Conservation (phyloP, 257 asterid genomes). For the Solanum chilense region DNA sequence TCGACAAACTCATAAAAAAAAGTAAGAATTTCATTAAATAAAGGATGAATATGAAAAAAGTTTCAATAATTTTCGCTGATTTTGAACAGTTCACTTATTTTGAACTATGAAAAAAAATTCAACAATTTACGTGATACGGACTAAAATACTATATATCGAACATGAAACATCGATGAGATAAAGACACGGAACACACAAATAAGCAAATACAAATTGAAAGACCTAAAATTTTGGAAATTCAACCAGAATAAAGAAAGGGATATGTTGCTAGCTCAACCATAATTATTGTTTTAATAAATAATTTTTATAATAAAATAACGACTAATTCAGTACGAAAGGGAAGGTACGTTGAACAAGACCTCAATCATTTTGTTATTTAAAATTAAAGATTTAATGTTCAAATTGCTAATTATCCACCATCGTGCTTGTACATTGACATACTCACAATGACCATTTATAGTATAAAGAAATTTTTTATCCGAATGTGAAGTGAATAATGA, state of each 20-base stretch:
- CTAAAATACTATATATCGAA: background rate
- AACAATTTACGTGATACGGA: no score
- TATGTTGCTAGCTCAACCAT: background rate
- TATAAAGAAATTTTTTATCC: no score
- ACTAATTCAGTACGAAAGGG: background rate
- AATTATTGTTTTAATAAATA: background rate
- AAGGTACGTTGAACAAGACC: background rate
- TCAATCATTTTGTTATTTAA: background rate
- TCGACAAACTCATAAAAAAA: no score
- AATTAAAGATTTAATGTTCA: background rate
- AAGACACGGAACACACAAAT: background rate
- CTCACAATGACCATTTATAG: background rate
- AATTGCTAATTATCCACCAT: background rate
- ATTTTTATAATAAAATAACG: background rate
- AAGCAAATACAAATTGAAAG: background rate
- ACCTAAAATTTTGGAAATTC: background rate
- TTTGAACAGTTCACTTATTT: no score
- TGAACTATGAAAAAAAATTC: no score
- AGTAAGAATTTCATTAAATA: no score
- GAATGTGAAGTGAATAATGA: no score
- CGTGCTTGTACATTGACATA: background rate
- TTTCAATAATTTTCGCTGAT: no score
- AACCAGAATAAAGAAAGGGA: background rate
- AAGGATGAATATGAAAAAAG: no score
- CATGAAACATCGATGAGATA: background rate